These are phyloP conservation scores for Ascochyta pisi DNA, from an alignment of 2,329 filamentous ascomycete genomes.

Conservation along the genomic window DNA sequence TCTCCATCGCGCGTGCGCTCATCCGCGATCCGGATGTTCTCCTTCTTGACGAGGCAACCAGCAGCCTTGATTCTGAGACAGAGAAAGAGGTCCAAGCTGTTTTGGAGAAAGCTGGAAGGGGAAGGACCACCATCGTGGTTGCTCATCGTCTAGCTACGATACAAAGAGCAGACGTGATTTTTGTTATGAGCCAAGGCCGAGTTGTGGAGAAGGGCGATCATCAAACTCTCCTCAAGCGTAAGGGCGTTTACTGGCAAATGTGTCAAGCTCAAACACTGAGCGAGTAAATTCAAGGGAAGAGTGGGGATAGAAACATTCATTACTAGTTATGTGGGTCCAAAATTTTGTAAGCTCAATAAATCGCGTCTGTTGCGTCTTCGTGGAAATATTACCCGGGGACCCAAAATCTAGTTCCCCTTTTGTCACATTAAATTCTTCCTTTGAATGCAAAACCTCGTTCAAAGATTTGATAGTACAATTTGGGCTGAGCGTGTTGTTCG, in stretches of 20 bases:
- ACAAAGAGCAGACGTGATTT: constrained; percentile 49
- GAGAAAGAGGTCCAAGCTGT: constrained; percentile 73
- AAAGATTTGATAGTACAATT: too few species aligned
- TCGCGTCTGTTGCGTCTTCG: too few species aligned
- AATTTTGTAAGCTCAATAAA: too few species aligned
- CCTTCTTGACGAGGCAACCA: constrained; percentile 67
- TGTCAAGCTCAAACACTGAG: constrained; percentile 20
- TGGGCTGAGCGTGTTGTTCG: too few species aligned
- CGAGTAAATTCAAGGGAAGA: background rate
- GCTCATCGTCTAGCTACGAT: constrained; percentile 52
- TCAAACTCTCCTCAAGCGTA: constrained; percentile 14
- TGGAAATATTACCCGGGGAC: background rate
- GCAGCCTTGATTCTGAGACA: constrained; percentile 68
- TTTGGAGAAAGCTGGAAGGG: constrained; percentile 62
- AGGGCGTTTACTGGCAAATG: constrained; percentile 29
- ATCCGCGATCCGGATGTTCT: constrained; percentile 65
- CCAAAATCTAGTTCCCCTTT: background rate
- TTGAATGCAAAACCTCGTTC: too few species aligned
- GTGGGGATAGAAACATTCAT: too few species aligned
- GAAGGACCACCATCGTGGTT: constrained; percentile 51
- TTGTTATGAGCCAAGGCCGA: constrained; percentile 49
- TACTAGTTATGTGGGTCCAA: too few species aligned
- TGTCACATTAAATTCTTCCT: background rate
- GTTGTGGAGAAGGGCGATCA: constrained; percentile 48
- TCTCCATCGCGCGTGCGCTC: constrained; percentile 75